Percentiles rank a stretch among this genome's conserved stretches.
Conservation (phyloP, 768 basidiomycete genomes). For the Pholiota conissans region DNA sequence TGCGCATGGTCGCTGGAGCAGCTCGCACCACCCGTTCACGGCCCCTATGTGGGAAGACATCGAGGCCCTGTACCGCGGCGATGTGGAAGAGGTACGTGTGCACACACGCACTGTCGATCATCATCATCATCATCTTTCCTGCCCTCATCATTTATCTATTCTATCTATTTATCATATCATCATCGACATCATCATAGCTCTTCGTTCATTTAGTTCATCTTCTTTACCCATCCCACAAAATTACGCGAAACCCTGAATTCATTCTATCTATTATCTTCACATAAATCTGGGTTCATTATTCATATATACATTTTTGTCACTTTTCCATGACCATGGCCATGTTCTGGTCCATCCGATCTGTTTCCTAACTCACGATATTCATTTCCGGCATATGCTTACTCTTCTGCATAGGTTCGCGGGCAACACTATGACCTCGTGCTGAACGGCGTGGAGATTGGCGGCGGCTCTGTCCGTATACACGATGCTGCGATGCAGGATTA, state of each 20-base stretch:
- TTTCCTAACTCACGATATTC: conserved; percentile 2
- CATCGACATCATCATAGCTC: neutral
- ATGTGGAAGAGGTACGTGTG: conserved; percentile 52
- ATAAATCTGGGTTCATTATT: conserved; percentile 3
- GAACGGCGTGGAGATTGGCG: conserved; percentile 92
- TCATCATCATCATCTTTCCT: neutral
- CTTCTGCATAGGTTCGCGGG: conserved; percentile 70
- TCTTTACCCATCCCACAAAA: neutral
- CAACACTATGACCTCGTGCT: conserved; percentile 97
- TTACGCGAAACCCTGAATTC: neutral
- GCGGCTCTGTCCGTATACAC: conserved; percentile 91
- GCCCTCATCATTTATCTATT: neutral
- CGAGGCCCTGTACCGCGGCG: conserved; percentile 68
- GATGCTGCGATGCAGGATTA: conserved; percentile 85
- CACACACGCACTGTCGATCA: neutral
- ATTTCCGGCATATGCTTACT: conserved; percentile 7
- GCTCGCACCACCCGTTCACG: conserved; percentile 95
- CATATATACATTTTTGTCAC: neutral
- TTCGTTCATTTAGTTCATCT: neutral
- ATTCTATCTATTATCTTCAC: neutral
- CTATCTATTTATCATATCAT: neutral
- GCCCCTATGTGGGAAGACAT: conserved; percentile 94
- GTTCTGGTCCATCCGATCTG: neutral
- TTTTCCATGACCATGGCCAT: too few species aligned
- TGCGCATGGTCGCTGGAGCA: conserved; percentile 87